Percentiles rank a stretch among this genome's conserved stretches.
Conservation (phyloP, 73 alveolate species). For the Stentor roeselii region DNA sequence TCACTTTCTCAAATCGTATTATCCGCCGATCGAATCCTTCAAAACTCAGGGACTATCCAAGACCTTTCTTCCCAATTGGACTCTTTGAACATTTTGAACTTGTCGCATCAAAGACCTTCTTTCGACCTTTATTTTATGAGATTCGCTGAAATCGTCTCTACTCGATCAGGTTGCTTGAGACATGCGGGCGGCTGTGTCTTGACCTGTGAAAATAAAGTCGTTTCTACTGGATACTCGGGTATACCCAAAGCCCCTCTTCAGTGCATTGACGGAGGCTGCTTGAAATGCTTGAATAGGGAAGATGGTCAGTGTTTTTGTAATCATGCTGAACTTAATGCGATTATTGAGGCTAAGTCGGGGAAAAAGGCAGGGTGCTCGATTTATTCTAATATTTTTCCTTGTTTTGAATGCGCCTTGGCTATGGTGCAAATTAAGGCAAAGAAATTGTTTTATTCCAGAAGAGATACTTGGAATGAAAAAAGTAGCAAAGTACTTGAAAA, state of each 20-base stretch:
- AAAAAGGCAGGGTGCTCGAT: not conserved
- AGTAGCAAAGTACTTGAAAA: no score
- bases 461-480: no score
- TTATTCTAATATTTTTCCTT: not conserved
- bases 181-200: not conserved
- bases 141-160: not conserved
- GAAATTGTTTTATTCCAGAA: no score
- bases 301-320: not conserved
- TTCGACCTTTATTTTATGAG: not conserved
- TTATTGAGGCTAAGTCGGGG: not conserved
- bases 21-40: not conserved
- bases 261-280: not conserved
- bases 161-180: not conserved
- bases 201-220: not conserved
- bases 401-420: not conserved
- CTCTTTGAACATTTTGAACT: not conserved
- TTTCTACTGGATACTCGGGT: not conserved
- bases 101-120: not conserved
- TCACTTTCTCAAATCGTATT: not conserved
- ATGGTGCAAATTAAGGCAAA: not conserved
- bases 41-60: not conserved
- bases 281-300: not conserved
- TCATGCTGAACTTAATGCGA: not conserved
- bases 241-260: not conserved
- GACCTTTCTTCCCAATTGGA: not conserved